Percentiles rank a stretch among this genome's conserved stretches.
Evolutionary conservation across 2,329 filamentous ascomycete species (phyloP).

Genomic region (Cladophialophora psammophila): DNA sequence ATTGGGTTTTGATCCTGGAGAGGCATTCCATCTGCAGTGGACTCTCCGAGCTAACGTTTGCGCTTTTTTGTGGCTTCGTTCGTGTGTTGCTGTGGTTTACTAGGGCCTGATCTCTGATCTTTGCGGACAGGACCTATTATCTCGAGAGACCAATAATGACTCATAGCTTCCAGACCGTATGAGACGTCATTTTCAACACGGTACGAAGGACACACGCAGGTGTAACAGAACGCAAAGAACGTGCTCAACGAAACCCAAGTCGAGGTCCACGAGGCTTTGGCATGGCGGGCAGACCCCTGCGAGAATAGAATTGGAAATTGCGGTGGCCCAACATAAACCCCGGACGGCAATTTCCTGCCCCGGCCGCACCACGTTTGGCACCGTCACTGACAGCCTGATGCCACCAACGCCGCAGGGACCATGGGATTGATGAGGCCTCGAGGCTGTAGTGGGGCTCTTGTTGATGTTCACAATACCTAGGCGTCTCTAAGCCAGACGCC

Average conservation of each 20-base stretch:
- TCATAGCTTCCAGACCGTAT: not conserved
- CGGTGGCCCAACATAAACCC: conserved; percentile 15
- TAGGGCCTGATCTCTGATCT: no score
- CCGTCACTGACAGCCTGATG: conserved; percentile 17
- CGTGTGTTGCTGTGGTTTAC: no score
- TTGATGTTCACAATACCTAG: not conserved
- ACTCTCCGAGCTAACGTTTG: no score
- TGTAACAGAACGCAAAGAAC: not conserved
- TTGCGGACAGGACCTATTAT: no score
- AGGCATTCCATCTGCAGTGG: no score
- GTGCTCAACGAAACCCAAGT: conserved; percentile 8
- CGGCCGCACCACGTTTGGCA: conserved; percentile 23
- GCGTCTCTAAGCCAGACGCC: conserved; percentile 4
- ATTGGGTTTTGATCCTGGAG: no score
- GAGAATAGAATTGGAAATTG: conserved; percentile 24
- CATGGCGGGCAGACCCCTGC: conserved; percentile 18
- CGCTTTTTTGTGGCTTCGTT: no score
- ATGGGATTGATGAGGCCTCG: conserved; percentile 13
- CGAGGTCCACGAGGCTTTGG: conserved; percentile 21
- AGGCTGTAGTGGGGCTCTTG: conserved; percentile 15
- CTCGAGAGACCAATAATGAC: no score
- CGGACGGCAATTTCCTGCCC: conserved; percentile 23
- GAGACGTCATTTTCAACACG: not conserved
- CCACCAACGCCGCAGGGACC: conserved; percentile 3
- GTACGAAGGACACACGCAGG: not conserved